Evolutionary conservation across 768 basidiomycete species (phyloP).

Genomic region (Chlorophyllum brunneum): DNA sequence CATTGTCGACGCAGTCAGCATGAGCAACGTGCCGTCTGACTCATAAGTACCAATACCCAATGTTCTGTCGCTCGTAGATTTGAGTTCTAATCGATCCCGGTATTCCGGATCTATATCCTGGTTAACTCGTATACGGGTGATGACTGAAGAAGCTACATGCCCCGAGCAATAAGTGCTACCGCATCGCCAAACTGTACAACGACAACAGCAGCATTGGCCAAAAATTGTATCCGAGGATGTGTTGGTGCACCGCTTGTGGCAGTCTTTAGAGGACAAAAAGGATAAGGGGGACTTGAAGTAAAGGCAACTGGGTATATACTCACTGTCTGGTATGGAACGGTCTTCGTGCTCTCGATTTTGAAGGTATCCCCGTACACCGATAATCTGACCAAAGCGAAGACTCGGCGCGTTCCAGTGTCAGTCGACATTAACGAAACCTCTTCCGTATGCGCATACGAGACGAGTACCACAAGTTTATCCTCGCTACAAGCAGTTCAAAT

Average conservation of each 20-base stretch:
- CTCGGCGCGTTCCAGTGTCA: conserved; percentile 49
- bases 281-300: neutral
- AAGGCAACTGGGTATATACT: conserved; percentile 19
- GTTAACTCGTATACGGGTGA: neutral
- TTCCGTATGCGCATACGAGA: conserved; percentile 63
- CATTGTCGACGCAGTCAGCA: conserved; percentile 67
- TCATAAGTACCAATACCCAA: conserved; percentile 63
- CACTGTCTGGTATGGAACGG: conserved; percentile 77
- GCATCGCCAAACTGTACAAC: conserved; percentile 75
- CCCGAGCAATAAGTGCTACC: conserved; percentile 65
- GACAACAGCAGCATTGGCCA: conserved; percentile 55
- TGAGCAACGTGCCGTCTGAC: conserved; percentile 45
- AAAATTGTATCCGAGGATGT: conserved; percentile 63
- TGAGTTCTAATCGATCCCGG: conserved; percentile 69
- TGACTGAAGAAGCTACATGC: conserved; percentile 26
- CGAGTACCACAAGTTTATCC: conserved; percentile 53
- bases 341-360: conserved; percentile 43
- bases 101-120: conserved; percentile 58
- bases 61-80: conserved; percentile 61
- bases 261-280: conserved; percentile 38
- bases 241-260: conserved; percentile 64
- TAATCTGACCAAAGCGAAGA: conserved; percentile 60
- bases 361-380: conserved; percentile 38
- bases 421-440: conserved; percentile 7
- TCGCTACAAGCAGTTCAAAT: conserved; percentile 28